Conservation (phyloP, 2,329 filamentous ascomycete species). For the Talaromyces amestolkiae region DNA sequence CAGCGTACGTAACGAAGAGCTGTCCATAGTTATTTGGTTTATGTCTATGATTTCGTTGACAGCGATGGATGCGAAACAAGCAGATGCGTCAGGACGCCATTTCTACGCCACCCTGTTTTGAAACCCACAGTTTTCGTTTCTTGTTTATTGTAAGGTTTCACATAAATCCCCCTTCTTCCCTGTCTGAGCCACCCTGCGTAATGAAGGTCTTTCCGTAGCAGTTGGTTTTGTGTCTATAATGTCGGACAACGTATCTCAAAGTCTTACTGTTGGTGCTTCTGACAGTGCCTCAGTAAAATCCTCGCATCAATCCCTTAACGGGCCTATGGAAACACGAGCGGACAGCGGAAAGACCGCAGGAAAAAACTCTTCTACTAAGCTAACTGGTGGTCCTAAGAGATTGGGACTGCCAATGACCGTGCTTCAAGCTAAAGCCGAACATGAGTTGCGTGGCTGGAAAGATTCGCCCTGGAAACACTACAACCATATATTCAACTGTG, state of each 20-base stretch:
- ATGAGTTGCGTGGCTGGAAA: background rate
- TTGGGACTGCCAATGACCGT: background rate
- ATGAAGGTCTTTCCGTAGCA: background rate
- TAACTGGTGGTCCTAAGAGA: background rate
- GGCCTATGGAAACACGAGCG: background rate
- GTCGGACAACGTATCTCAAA: background rate
- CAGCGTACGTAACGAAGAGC: no score
- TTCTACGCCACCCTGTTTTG: background rate
- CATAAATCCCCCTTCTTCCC: background rate
- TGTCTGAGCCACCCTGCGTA: background rate
- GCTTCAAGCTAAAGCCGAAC: background rate
- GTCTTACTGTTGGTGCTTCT: background rate
- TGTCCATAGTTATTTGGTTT: no score
- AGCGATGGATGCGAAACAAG: background rate
- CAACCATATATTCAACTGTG: background rate
- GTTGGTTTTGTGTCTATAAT: background rate
- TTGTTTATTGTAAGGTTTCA: background rate
- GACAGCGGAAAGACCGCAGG: background rate
- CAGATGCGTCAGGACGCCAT: background rate
- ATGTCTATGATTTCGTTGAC: background rate
- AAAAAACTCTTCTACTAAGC: background rate
- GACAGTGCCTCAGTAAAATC: background rate
- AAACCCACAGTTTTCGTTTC: background rate
- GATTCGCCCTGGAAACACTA: background rate
- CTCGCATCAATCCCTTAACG: background rate